Conservation (phyloP, 2,329 filamentous ascomycete species). For the Pezicula radicicola region DNA sequence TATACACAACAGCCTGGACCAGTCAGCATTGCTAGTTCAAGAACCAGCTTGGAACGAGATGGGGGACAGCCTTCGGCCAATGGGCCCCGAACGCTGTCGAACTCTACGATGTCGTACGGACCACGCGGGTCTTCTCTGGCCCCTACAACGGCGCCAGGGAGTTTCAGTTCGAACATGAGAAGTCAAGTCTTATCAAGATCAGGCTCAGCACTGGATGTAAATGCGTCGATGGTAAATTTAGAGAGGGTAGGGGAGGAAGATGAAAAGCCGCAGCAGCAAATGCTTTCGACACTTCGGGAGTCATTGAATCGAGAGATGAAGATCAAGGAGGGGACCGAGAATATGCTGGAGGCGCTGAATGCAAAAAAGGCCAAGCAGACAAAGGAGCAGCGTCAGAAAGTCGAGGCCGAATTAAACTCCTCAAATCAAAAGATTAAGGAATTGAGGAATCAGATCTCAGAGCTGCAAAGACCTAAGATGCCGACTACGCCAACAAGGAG, state of each 20-base stretch:
- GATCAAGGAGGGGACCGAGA: constrained; percentile 97
- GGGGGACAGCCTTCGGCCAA: constrained; percentile 48
- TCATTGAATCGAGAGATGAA: constrained; percentile 93
- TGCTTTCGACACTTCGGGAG: constrained; percentile 73
- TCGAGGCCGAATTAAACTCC: constrained; percentile 85
- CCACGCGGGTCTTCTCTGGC: constrained; percentile 69
- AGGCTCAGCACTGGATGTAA: constrained; percentile 55
- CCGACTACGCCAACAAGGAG: constrained; percentile 44
- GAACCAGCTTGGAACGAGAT: constrained; percentile 55
- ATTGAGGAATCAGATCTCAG: constrained; percentile 57
- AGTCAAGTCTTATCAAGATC: constrained; percentile 66
- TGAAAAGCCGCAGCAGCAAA: constrained; percentile 61
- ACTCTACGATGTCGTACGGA: constrained; percentile 58
- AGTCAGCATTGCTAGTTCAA: constrained; percentile 34
- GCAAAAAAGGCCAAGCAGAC: constrained; percentile 94
- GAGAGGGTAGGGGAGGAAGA: constrained; percentile 65
- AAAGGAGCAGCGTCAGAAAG: constrained; percentile 75
- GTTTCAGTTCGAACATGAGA: constrained; percentile 85
- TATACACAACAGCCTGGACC: constrained; percentile 39
- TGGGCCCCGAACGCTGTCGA: constrained; percentile 46
- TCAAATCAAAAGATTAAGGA: constrained; percentile 73
- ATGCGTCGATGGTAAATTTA: constrained; percentile 43
- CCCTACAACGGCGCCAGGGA: constrained; percentile 70
- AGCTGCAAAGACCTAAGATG: constrained; percentile 49
- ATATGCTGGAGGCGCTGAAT: constrained; percentile 92